Conservation (phyloP, 495 filamentous ascomycete species). For the Aspergillus indologenus region DNA sequence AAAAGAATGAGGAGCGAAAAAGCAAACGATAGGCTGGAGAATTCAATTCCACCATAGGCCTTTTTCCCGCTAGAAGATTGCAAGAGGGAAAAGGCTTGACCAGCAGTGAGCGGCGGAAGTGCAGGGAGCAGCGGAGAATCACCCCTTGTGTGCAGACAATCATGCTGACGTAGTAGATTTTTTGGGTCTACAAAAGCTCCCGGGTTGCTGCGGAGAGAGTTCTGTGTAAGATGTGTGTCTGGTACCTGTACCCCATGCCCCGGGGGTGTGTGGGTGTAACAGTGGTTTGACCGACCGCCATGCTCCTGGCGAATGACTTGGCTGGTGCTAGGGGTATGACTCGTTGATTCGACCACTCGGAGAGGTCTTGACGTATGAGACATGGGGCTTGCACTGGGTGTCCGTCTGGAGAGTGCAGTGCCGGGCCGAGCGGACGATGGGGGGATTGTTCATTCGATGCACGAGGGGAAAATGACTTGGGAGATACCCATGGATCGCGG, state of each 20-base stretch:
- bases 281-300: background rate
- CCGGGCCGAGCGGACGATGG: background rate
- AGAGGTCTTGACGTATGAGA: constrained; percentile 29
- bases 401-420: constrained; percentile 27
- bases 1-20: constrained; percentile 1
- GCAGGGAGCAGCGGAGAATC: background rate
- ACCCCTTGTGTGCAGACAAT: constrained; percentile 19
- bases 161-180: constrained; percentile 40
- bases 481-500: background rate
- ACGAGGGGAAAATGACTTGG: background rate
- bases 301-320: background rate
- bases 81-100: constrained; percentile 2
- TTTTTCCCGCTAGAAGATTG: background rate
- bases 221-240: background rate
- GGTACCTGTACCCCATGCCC: background rate
- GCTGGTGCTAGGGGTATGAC: constrained; percentile 1
- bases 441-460: background rate
- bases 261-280: background rate
- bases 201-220: constrained; percentile 9
- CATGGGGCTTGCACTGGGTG: constrained; percentile 32
- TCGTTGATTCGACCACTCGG: constrained; percentile 12
- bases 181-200: constrained; percentile 22
- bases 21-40: background rate
- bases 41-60: background rate
- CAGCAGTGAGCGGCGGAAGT: background rate